phyloP scores from a whole-genome alignment of 169 alveolate species.

The Cryptosporidium ryanae region DNA sequence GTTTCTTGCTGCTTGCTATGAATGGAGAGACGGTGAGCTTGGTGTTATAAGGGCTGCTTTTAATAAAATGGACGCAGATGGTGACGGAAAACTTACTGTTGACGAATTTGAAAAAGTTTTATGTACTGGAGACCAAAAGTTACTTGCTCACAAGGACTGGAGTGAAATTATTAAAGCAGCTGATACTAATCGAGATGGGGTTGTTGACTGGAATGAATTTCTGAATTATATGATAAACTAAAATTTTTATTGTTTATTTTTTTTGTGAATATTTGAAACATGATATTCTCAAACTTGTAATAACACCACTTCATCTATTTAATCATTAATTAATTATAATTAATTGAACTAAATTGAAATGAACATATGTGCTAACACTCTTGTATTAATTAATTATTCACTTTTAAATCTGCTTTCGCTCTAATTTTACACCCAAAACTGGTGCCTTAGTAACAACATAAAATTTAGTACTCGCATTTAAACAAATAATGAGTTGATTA shows the following conservation, averaged over 20 bases:
- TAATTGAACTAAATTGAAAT: too few species aligned
- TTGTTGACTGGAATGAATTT: constrained; percentile 84
- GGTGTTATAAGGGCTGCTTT: constrained; percentile 80
- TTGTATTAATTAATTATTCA: too few species aligned
- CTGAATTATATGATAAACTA: constrained; percentile 75
- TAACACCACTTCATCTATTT: not conserved
- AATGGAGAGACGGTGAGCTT: constrained; percentile 81
- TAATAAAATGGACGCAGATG: constrained; percentile 82
- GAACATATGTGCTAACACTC: too few species aligned
- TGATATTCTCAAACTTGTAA: not conserved
- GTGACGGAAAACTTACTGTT: constrained; percentile 81
- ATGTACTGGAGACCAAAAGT: constrained; percentile 77
- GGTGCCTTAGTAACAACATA: too few species aligned
- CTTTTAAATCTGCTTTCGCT: too few species aligned
- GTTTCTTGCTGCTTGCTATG: constrained; percentile 84
- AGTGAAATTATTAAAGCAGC: constrained; percentile 78
- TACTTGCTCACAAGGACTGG: constrained; percentile 76
- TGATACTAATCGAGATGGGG: constrained; percentile 84
- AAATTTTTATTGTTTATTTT: not conserved
- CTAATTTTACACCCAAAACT: too few species aligned
- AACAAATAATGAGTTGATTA: too few species aligned
- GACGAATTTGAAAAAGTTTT: constrained; percentile 80
- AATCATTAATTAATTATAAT: too few species aligned
- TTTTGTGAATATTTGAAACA: not conserved
- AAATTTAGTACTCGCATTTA: too few species aligned